Evolutionary conservation across 2,329 filamentous ascomycete genomes (phyloP).

Genomic region (Ophiostoma himal-ulmi): DNA sequence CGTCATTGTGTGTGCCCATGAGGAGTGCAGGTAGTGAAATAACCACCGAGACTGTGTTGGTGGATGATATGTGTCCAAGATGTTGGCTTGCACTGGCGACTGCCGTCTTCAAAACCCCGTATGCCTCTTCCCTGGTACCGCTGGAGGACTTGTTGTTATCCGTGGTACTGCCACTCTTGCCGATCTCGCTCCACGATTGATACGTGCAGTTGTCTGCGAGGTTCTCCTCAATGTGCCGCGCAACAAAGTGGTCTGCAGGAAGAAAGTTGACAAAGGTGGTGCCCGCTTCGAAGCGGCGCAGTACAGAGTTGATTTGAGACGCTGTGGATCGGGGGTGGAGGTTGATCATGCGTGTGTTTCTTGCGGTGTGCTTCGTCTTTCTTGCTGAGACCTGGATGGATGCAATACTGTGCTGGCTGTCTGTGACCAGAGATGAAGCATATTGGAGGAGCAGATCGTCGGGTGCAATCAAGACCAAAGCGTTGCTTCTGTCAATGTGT

Average conservation of each 20-base stretch:
- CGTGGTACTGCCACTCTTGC: accelerated
- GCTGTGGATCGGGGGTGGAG: slow-evolving; percentile 22
- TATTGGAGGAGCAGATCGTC: slow-evolving; percentile 32
- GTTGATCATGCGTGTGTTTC: background rate
- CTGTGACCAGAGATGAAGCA: slow-evolving; percentile 22
- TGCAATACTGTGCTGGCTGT: background rate
- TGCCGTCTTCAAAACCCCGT: background rate
- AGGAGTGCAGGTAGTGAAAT: background rate
- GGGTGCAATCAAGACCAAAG: slow-evolving; percentile 34
- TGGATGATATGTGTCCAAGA: background rate
- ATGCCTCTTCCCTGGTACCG: background rate
- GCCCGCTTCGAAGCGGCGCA: slow-evolving; percentile 18
- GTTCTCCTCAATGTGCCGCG: slow-evolving; percentile 27
- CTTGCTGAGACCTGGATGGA: background rate
- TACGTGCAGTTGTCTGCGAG: slow-evolving; percentile 25
- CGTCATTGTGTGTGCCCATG: background rate
- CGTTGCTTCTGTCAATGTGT: slow-evolving; percentile 24
- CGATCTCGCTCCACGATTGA: background rate
- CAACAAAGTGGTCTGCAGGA: slow-evolving; percentile 29
- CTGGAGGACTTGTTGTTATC: background rate
- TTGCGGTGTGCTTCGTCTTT: background rate
- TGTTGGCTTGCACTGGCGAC: background rate
- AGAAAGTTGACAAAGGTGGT: slow-evolving; percentile 35
- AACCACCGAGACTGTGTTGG: background rate
- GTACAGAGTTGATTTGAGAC: background rate